phyloP scores from a whole-genome alignment of 2,329 filamentous ascomycete species.

The Clarireedia paspali region DNA sequence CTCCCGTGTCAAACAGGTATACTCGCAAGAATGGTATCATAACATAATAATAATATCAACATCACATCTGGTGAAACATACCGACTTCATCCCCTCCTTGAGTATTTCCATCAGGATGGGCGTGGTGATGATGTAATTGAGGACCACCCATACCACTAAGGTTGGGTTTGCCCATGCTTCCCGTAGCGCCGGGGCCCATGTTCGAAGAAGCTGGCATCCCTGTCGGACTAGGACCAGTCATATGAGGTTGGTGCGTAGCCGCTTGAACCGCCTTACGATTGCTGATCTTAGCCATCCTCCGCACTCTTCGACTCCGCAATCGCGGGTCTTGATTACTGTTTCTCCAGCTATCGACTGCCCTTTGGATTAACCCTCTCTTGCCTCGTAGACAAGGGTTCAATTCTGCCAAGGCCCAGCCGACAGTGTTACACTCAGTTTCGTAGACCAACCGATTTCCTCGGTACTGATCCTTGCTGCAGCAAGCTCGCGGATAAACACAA shows the following conservation, averaged over 20 bases:
- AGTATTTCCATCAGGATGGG: slow-evolving; percentile 58
- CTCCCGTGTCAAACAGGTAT: slow-evolving; percentile 20
- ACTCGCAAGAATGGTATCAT: slow-evolving; percentile 28
- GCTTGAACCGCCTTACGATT: slow-evolving; percentile 64
- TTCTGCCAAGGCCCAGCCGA: slow-evolving; percentile 97
- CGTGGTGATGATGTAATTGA: slow-evolving; percentile 65
- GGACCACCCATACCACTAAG: slow-evolving; percentile 56
- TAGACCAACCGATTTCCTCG: slow-evolving; percentile 92
- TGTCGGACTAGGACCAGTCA: slow-evolving; percentile 60
- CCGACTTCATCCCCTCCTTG: slow-evolving; percentile 76
- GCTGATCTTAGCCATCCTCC: slow-evolving; percentile 93
- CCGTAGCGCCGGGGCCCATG: slow-evolving; percentile 48
- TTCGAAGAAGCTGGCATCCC: slow-evolving; percentile 55
- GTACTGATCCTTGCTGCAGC: slow-evolving; percentile 92
- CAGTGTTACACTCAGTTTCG: slow-evolving; percentile 97
- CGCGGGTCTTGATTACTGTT: slow-evolving; percentile 97
- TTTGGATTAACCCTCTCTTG: slow-evolving; percentile 91
- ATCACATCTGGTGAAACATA: slow-evolving; percentile 85
- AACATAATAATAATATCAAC: slow-evolving; percentile 27
- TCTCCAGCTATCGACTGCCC: slow-evolving; percentile 95
- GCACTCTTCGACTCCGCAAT: slow-evolving; percentile 81
- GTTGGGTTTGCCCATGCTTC: slow-evolving; percentile 57
- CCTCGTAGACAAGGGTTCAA: slow-evolving; percentile 85
- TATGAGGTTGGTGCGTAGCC: slow-evolving; percentile 47
- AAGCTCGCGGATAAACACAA: slow-evolving; percentile 93